A percentile compares a stretch with the other conserved stretches of the same genome.
phyloP scores from a whole-genome alignment of 1,284 basidiomycete species.

The Lignosus rhinocerotis region DNA sequence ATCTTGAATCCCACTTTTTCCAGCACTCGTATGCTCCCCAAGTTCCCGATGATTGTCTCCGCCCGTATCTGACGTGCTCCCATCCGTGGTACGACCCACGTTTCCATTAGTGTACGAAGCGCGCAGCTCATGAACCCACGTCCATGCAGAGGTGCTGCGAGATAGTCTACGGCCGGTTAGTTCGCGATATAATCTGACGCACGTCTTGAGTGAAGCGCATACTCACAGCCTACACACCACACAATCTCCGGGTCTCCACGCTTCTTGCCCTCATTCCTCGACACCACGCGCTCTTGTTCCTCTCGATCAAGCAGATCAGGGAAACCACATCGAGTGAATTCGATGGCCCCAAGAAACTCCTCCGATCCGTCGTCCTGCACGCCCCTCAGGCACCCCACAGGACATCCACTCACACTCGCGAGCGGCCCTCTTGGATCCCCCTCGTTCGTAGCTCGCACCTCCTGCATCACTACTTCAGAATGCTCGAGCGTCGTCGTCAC shows the following conservation, averaged over 20 bases:
- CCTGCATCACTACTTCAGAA: constrained; percentile 40
- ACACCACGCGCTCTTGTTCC: constrained; percentile 35
- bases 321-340: constrained; percentile 37
- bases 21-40: constrained; percentile 59
- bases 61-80: constrained; percentile 46
- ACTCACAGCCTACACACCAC: constrained; percentile 55
- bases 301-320: constrained; percentile 36
- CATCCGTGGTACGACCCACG: constrained; percentile 65
- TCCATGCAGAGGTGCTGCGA: constrained; percentile 58
- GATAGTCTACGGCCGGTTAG: constrained; percentile 42
- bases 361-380: constrained; percentile 49
- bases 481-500: constrained; percentile 25
- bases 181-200: background rate
- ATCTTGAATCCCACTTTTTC: constrained; percentile 63
- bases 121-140: constrained; percentile 68
- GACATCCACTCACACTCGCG: constrained; percentile 41
- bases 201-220: too few relatives aligned
- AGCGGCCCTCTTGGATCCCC: constrained; percentile 28
- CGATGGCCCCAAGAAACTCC: constrained; percentile 46
- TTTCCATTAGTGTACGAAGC: constrained; percentile 46
- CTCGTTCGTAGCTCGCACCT: constrained; percentile 33
- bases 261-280: constrained; percentile 39
- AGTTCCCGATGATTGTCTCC: constrained; percentile 51
- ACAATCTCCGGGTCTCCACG: constrained; percentile 49
- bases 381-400: constrained; percentile 48